A percentile compares a stretch with the other conserved stretches of the same genome.
Conservation (phyloP, 805 yeast species). For the Priceomyces melissophilus region DNA sequence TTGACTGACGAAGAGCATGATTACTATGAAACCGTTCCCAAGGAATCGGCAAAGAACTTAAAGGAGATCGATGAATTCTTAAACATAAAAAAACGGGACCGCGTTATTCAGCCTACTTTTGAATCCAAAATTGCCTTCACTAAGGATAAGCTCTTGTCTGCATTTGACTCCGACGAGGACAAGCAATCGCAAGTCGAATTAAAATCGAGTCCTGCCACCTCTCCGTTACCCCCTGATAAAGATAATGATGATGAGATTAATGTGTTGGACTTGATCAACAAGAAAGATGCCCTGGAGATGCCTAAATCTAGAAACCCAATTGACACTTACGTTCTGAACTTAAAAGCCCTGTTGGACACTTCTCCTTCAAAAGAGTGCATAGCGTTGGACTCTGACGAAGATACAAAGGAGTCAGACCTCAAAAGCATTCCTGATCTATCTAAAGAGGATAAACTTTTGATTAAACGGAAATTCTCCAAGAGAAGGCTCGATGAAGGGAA, state of each 20-base stretch:
- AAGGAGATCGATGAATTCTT: slow-evolving; percentile 30
- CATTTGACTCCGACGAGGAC: slow-evolving; percentile 24
- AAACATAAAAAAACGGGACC: slow-evolving; percentile 30
- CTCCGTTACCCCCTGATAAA: slow-evolving; percentile 19
- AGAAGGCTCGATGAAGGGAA: slow-evolving; percentile 13
- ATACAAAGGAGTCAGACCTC: slow-evolving; percentile 7
- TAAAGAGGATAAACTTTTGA: slow-evolving; percentile 28
- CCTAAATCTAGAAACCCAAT: slow-evolving; percentile 24
- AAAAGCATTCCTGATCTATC: slow-evolving; percentile 26
- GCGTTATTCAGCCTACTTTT: slow-evolving; percentile 30
- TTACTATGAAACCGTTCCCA: slow-evolving; percentile 7
- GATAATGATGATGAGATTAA: slow-evolving; percentile 11
- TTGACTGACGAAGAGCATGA: slow-evolving; percentile 42
- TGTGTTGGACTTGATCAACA: slow-evolving; percentile 8
- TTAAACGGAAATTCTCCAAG: slow-evolving; percentile 30
- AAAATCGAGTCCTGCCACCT: slow-evolving; percentile 30
- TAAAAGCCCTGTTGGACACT: slow-evolving; percentile 23
- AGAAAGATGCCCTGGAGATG: slow-evolving; percentile 3
- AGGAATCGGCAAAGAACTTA: slow-evolving; percentile 21
- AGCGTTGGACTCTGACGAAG: slow-evolving; percentile 1
- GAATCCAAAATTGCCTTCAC: slow-evolving; percentile 23
- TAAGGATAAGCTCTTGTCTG: slow-evolving; percentile 28
- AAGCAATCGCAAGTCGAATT: slow-evolving; percentile 9
- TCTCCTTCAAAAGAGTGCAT: slow-evolving; percentile 19
- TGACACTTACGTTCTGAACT: slow-evolving; percentile 31